Evolutionary conservation across 306 rosid genomes (phyloP).

Genomic region (Vicia faba): DNA sequence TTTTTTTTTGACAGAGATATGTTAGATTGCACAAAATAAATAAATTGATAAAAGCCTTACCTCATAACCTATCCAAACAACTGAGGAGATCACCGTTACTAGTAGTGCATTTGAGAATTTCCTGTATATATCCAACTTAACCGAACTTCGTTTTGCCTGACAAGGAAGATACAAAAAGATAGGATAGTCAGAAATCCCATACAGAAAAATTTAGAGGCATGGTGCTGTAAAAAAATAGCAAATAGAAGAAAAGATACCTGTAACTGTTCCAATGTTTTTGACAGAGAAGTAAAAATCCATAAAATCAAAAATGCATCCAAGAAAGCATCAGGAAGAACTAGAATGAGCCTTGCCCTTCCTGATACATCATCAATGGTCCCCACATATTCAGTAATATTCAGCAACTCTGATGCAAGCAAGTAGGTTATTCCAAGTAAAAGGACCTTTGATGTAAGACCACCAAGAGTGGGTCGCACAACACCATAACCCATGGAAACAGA

Average conservation of each 20-base stretch:
- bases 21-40: slow-evolving; percentile 20
- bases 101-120: slow-evolving; percentile 94
- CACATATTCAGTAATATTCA: slow-evolving; percentile 85
- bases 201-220: slow-evolving; percentile 8
- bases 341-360: slow-evolving; percentile 85
- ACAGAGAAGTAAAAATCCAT: slow-evolving; percentile 94
- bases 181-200: slow-evolving; percentile 13
- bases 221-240: slow-evolving; percentile 26
- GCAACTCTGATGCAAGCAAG: slow-evolving; percentile 81
- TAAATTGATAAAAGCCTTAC: slow-evolving; percentile 49
- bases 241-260: slow-evolving; percentile 60
- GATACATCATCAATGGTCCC: slow-evolving; percentile 92
- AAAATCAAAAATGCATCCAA: slow-evolving; percentile 92
- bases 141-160: slow-evolving; percentile 94
- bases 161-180: slow-evolving; percentile 9
- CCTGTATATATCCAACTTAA: slow-evolving; percentile 87
- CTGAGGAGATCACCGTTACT: slow-evolving; percentile 75
- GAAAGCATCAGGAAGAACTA: slow-evolving; percentile 93
- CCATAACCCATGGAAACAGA: slow-evolving; percentile 97
- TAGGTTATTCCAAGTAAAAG: slow-evolving; percentile 82
- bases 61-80: slow-evolving; percentile 93
- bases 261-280: slow-evolving; percentile 85
- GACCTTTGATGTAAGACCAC: slow-evolving; percentile 96
- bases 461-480: slow-evolving; percentile 95
- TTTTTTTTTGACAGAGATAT: too few relatives aligned